A percentile compares a stretch with the other conserved stretches of the same genome.
phyloP scores from a whole-genome alignment of 2,329 filamentous ascomycete species.

The Pseudogymnoascus sp. region DNA sequence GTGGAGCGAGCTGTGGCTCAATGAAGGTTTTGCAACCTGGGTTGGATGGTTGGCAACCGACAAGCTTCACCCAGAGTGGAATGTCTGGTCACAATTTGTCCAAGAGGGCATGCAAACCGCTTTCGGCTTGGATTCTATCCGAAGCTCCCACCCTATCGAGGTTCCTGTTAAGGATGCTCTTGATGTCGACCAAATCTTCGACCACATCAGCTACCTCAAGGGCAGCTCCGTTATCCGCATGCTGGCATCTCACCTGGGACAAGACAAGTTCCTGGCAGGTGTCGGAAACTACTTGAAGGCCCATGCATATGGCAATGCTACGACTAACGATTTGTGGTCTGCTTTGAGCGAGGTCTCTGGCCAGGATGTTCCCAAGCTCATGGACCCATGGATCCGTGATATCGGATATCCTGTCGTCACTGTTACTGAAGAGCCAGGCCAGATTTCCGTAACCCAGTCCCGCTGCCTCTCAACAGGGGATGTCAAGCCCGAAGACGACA shows the following conservation, averaged over 20 bases:
- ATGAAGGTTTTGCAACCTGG: conserved; percentile 97
- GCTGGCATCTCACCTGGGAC: conserved; percentile 83
- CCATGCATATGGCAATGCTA: conserved; percentile 84
- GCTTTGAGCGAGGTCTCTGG: conserved; percentile 83
- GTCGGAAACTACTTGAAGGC: conserved; percentile 84
- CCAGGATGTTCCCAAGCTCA: conserved; percentile 77
- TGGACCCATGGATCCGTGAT: conserved; percentile 92
- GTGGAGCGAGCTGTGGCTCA: conserved; percentile 92
- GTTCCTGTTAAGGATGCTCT: conserved; percentile 89
- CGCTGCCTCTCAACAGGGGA: conserved; percentile 91
- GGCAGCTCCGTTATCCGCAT: conserved; percentile 95
- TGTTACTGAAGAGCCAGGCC: conserved; percentile 73
- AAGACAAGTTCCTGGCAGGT: conserved; percentile 82
- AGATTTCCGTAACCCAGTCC: conserved; percentile 76
- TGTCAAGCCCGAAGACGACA: conserved; percentile 82
- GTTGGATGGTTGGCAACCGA: conserved; percentile 92
- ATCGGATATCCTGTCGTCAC: conserved; percentile 92
- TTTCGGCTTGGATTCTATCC: conserved; percentile 81
- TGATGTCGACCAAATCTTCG: conserved; percentile 97
- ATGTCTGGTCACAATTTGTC: conserved; percentile 96
- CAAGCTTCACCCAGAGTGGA: conserved; percentile 91
- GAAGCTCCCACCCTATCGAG: conserved; percentile 92
- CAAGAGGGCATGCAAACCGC: conserved; percentile 91
- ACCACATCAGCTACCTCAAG: conserved; percentile 93
- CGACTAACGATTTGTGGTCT: conserved; percentile 84